A percentile compares a stretch with the other conserved stretches of the same genome.
Evolutionary conservation across 2,329 filamentous ascomycete species (phyloP).

Genomic region (Incumbomyces delicatus): DNA sequence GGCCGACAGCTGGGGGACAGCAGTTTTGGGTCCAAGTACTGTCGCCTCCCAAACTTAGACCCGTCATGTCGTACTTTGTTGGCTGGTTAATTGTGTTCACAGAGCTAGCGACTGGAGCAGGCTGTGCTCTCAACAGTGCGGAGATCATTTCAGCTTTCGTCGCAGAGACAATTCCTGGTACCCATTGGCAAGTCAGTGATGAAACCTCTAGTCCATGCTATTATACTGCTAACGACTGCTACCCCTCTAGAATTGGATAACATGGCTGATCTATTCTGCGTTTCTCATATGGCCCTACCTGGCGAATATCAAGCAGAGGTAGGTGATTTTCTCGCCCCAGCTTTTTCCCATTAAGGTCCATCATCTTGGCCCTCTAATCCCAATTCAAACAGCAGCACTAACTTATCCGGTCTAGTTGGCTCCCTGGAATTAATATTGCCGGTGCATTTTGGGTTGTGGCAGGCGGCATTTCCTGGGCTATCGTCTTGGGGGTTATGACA

Average conservation of each 20-base stretch:
- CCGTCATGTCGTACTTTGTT: conserved; percentile 8
- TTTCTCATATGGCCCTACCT: conserved; percentile 14
- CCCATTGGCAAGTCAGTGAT: conserved; percentile 11
- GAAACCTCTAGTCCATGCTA: background rate
- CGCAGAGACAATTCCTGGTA: conserved; percentile 13
- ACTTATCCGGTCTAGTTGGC: conserved; percentile 6
- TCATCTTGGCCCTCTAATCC: background rate
- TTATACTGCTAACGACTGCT: background rate
- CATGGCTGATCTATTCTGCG: conserved; percentile 14
- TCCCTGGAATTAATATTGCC: conserved; percentile 14
- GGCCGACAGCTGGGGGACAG: conserved; percentile 16
- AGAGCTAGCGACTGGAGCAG: conserved; percentile 14
- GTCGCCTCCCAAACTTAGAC: conserved; percentile 9
- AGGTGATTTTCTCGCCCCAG: conserved; percentile 1
- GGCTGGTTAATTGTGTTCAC: conserved; percentile 15
- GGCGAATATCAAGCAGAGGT: conserved; percentile 15
- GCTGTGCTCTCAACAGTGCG: conserved; percentile 15
- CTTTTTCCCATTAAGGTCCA: background rate
- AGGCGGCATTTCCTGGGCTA: conserved; percentile 12
- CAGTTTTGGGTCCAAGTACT: conserved; percentile 17
- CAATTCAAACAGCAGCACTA: background rate
- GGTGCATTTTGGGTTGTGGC: conserved; percentile 14
- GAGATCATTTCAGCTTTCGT: conserved; percentile 15
- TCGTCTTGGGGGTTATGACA: conserved; percentile 16
- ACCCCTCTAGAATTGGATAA: conserved; percentile 13